These are phyloP conservation scores for Exophiala xenobiotica DNA, from an alignment of 2,329 filamentous ascomycete species.

Conservation along the genomic window DNA sequence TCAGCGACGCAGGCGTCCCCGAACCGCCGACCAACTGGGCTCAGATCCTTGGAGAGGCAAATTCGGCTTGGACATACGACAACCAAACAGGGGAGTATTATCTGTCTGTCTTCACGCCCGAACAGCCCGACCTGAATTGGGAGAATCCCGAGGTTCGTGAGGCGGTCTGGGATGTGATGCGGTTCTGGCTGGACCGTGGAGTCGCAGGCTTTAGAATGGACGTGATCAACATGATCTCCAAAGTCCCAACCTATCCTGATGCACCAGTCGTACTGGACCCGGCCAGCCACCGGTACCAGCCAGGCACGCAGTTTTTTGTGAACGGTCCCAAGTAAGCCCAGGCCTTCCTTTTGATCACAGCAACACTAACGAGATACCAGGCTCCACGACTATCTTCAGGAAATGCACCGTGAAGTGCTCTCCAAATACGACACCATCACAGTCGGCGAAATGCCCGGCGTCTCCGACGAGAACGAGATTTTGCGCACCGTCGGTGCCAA, in stretches of 20 bases:
- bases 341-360: neutral
- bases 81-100: constrained; percentile 73
- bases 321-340: constrained; percentile 33
- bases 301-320: constrained; percentile 42
- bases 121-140: constrained; percentile 87
- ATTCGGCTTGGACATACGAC: constrained; percentile 59
- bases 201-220: constrained; percentile 74
- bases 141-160: constrained; percentile 66
- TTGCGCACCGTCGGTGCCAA: constrained; percentile 38
- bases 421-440: constrained; percentile 41
- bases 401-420: constrained; percentile 38
- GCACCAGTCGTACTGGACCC: constrained; percentile 40
- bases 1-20: constrained; percentile 57
- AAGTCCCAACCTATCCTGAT: constrained; percentile 56
- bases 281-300: constrained; percentile 45
- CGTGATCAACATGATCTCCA: constrained; percentile 71
- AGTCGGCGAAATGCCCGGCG: constrained; percentile 43
- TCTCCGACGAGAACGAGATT: constrained; percentile 37
- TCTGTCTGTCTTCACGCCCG: constrained; percentile 69
- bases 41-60: constrained; percentile 37
- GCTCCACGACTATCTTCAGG: constrained; percentile 41
- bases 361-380: neutral
- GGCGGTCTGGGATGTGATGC: constrained; percentile 71
- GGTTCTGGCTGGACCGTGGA: constrained; percentile 75
- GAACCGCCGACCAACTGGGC: constrained; percentile 77